A percentile compares a stretch with the other conserved stretches of the same genome.
Evolutionary conservation across 352 stramenopile genomes (phyloP).

Genomic region (Elongisporangium prolatum): DNA sequence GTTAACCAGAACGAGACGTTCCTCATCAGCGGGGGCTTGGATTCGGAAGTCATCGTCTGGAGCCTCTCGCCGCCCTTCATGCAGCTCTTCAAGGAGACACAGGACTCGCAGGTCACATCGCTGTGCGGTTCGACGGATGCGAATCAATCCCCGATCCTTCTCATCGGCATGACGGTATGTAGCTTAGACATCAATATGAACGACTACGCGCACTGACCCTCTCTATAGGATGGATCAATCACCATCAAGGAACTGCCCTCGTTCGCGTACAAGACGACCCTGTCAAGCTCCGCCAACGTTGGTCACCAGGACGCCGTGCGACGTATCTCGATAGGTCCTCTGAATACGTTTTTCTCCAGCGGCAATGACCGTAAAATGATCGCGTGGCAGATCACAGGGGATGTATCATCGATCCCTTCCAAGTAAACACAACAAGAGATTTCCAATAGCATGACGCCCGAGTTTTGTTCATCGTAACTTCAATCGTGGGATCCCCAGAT

Average conservation of each 20-base stretch:
- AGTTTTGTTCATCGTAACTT: not conserved
- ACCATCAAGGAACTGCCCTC: conserved; percentile 81
- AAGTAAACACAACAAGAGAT: not conserved
- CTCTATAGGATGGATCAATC: conserved; percentile 61
- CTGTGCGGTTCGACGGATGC: conserved; percentile 68
- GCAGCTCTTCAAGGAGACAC: conserved; percentile 79
- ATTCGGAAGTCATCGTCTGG: conserved; percentile 85
- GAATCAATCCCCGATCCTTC: conserved; percentile 59
- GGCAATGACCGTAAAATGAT: conserved; percentile 81
- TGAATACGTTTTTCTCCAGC: conserved; percentile 81
- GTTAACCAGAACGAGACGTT: conserved; percentile 83
- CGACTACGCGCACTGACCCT: conserved; percentile 7
- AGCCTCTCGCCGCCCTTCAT: conserved; percentile 67
- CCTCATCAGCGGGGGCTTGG: conserved; percentile 76
- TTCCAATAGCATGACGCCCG: not conserved
- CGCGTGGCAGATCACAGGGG: conserved; percentile 82
- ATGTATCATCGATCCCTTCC: conserved; percentile 44
- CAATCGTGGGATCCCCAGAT: too few species aligned
- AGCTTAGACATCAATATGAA: too few species aligned
- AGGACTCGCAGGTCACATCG: conserved; percentile 72
- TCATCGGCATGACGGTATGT: conserved; percentile 70
- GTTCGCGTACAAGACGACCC: conserved; percentile 81
- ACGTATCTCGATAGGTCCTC: conserved; percentile 62
- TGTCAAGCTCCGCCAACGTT: conserved; percentile 50
- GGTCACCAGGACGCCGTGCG: conserved; percentile 76